phyloP scores from a whole-genome alignment of 768 basidiomycete species.

The Phlebiopsis flavidoalba region DNA sequence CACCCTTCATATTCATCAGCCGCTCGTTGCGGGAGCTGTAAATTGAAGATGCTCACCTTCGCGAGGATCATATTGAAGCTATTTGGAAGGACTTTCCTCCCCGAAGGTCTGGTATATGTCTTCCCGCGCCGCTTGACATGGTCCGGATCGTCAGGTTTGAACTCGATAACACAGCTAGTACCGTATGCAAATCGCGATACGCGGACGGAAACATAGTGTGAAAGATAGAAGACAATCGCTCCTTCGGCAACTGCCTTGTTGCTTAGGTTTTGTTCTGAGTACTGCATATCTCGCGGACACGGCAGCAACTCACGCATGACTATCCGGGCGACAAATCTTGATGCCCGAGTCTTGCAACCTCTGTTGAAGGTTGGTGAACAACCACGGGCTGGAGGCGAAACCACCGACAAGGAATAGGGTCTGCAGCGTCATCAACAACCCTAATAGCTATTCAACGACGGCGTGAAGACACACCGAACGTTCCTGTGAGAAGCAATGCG shows the following conservation, averaged over 20 bases:
- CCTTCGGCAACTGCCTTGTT: slow-evolving; percentile 1
- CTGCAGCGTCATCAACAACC: not conserved
- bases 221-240: not conserved
- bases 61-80: not conserved
- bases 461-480: not conserved
- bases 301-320: not conserved
- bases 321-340: not conserved
- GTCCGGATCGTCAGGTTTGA: not conserved
- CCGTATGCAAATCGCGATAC: not conserved
- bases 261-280: not conserved
- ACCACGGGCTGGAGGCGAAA: not conserved
- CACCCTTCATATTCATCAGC: not conserved
- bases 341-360: not conserved
- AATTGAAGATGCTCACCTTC: not conserved
- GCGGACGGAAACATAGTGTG: not conserved
- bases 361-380: not conserved
- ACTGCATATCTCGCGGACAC: too few species aligned
- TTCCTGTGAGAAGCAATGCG: not conserved
- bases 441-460: not conserved
- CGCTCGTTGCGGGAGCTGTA: too few species aligned
- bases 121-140: slow-evolving; percentile 1
- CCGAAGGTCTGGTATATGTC: not conserved
- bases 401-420: not conserved
- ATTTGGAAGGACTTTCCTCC: not conserved
- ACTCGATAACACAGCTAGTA: slow-evolving; percentile 1